These are phyloP conservation scores for Rhodomyrtus psidioides DNA, from an alignment of 441 rosid genomes.

Conservation along the genomic window DNA sequence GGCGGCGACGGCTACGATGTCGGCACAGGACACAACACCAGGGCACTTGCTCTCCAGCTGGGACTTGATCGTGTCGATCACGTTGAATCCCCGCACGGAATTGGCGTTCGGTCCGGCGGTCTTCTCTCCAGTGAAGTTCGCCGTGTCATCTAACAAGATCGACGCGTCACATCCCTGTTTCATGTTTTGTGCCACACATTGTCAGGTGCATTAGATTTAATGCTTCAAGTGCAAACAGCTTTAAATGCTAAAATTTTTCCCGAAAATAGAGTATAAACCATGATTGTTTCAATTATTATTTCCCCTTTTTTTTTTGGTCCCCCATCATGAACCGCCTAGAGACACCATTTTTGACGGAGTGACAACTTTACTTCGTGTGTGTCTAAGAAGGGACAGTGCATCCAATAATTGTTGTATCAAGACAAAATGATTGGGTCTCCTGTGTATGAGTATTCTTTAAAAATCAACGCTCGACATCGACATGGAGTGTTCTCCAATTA, in stretches of 20 bases:
- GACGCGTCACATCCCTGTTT: slow-evolving; percentile 9
- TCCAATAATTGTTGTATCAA: not conserved
- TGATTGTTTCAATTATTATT: not conserved
- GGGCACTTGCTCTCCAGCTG: slow-evolving; percentile 4
- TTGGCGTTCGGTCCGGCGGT: not conserved
- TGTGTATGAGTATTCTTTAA: fast-evolving
- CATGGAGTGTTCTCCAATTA: not conserved
- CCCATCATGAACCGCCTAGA: not conserved
- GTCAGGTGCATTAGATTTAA: not conserved
- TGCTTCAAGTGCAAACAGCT: not conserved
- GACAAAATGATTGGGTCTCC: not conserved
- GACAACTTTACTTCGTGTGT: fast-evolving
- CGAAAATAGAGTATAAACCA: not conserved
- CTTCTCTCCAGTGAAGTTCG: slow-evolving; percentile 5
- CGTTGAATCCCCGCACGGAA: slow-evolving; percentile 1
- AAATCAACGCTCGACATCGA: not conserved
- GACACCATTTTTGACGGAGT: too few species aligned
- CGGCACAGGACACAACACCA: slow-evolving; percentile 2
- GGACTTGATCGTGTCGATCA: slow-evolving; percentile 6
- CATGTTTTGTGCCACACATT: not conserved
- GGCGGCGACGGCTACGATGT: not conserved
- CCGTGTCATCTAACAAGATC: not conserved
- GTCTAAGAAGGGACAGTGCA: not conserved
- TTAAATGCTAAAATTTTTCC: not conserved
- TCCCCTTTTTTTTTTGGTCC: not conserved